Conservation (phyloP, 768 basidiomycete species). For the Cystofilobasidium macerans region DNA sequence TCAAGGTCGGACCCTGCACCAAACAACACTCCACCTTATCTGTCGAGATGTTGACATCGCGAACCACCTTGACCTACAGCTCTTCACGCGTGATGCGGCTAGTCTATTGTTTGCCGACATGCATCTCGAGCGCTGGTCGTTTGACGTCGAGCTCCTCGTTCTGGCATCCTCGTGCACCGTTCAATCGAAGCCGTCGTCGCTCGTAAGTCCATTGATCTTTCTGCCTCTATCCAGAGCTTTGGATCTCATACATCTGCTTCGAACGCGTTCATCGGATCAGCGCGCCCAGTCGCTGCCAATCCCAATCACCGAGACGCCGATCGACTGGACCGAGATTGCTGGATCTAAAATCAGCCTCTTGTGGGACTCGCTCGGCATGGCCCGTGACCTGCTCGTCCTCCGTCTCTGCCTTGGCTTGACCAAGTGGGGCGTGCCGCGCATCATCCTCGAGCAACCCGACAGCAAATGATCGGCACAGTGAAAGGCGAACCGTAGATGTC, state of each 20-base stretch:
- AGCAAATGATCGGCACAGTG: too few species aligned
- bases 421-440: slow-evolving; percentile 44
- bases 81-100: slow-evolving; percentile 75
- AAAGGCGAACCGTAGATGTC: too few species aligned
- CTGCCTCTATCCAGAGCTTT: slow-evolving; percentile 71
- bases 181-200: neutral
- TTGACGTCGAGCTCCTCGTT: slow-evolving; percentile 85
- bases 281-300: slow-evolving; percentile 38
- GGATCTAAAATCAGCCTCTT: slow-evolving; percentile 85
- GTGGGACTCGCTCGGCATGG: slow-evolving; percentile 76
- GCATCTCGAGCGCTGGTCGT: slow-evolving; percentile 86
- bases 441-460: neutral
- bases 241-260: slow-evolving; percentile 93
- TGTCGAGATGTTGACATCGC: too few species aligned
- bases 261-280: slow-evolving; percentile 75
- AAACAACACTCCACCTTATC: neutral
- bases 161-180: slow-evolving; percentile 44
- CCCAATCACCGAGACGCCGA: slow-evolving; percentile 72
- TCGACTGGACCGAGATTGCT: slow-evolving; percentile 85
- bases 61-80: slow-evolving; percentile 30
- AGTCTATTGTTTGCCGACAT: slow-evolving; percentile 72
- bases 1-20: slow-evolving; percentile 49
- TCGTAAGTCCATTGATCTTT: slow-evolving; percentile 40
- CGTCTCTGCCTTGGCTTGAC: slow-evolving; percentile 69
- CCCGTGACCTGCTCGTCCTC: slow-evolving; percentile 71